A percentile compares a stretch with the other conserved stretches of the same genome.
Evolutionary conservation across 2,329 filamentous ascomycete species (phyloP).

Genomic region (Exophiala bonariae): DNA sequence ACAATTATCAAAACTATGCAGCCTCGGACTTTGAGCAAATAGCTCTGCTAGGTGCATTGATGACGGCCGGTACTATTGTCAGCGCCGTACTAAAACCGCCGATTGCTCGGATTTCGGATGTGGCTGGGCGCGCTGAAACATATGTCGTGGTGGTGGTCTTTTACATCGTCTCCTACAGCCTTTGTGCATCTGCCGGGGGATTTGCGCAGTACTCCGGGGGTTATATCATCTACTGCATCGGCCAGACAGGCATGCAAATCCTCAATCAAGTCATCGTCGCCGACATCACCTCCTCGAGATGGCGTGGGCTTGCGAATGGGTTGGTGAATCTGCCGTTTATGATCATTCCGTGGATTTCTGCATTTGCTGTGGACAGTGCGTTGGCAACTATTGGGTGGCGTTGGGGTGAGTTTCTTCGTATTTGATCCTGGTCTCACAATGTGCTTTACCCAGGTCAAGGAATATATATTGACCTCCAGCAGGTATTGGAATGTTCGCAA

Average conservation of each 20-base stretch:
- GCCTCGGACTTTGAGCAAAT: conserved; percentile 40
- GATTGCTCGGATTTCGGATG: conserved; percentile 45
- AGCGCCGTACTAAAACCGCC: conserved; percentile 42
- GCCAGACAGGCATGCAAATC: conserved; percentile 41
- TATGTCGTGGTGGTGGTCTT: conserved; percentile 33
- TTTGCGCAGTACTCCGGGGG: conserved; percentile 41
- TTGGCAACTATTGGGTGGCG: conserved; percentile 44
- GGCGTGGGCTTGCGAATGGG: conserved; percentile 41
- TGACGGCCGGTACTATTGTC: conserved; percentile 39
- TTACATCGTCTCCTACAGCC: conserved; percentile 40
- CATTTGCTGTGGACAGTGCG: conserved; percentile 43
- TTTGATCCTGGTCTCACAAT: too few relatives aligned
- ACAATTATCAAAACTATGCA: conserved; percentile 43
- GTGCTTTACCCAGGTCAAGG: too few relatives aligned
- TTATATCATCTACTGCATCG: conserved; percentile 38
- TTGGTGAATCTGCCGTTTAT: conserved; percentile 42
- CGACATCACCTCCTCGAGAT: conserved; percentile 43
- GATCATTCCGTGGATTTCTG: conserved; percentile 42
- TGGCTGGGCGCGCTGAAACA: conserved; percentile 40
- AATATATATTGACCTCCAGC: conserved; percentile 10
- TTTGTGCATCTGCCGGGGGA: conserved; percentile 36
- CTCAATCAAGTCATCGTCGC: conserved; percentile 47
- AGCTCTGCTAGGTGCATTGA: conserved; percentile 28
- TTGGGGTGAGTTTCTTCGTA: conserved; percentile 35
- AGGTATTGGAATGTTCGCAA: conserved; percentile 43